Percentiles rank a stretch among this genome's conserved stretches.
Conservation (phyloP, 805 yeast genomes). For the Zygotorulaspora danielsina region DNA sequence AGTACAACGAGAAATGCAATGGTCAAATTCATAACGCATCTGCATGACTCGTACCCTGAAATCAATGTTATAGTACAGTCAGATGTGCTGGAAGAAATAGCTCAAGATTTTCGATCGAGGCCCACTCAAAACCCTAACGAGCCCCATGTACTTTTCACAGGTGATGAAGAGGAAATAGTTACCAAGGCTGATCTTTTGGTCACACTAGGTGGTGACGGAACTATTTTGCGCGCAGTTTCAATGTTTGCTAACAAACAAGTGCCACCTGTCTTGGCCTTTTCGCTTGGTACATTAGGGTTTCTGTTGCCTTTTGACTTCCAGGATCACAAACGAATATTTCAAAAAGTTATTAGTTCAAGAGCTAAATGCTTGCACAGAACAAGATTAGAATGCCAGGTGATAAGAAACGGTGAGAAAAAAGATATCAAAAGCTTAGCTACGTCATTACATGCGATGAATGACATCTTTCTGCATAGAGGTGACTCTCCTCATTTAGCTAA, state of each 20-base stretch:
- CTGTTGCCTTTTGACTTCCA: constrained; percentile 79
- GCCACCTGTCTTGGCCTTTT: constrained; percentile 86
- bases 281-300: constrained; percentile 89
- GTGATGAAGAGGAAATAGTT: constrained; percentile 52
- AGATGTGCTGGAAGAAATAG: constrained; percentile 69
- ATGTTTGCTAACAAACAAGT: constrained; percentile 64
- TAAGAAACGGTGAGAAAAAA: constrained; percentile 32
- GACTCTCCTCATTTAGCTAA: constrained; percentile 79
- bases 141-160: constrained; percentile 51
- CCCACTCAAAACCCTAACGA: constrained; percentile 29
- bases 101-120: constrained; percentile 26
- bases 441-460: constrained; percentile 77
- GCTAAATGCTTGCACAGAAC: constrained; percentile 72
- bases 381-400: constrained; percentile 72
- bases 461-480: constrained; percentile 83
- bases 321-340: constrained; percentile 56
- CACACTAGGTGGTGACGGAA: constrained; percentile 96
- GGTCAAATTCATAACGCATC: constrained; percentile 56
- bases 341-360: constrained; percentile 59
- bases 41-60: constrained; percentile 60
- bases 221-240: constrained; percentile 79
- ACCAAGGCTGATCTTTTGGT: constrained; percentile 73
- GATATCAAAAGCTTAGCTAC: constrained; percentile 12
- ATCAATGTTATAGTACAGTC: constrained; percentile 74
- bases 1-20: constrained; percentile 59